A percentile compares a stretch with the other conserved stretches of the same genome.
Evolutionary conservation across 2,329 filamentous ascomycete genomes (phyloP).

Genomic region (Claviceps digitariae): DNA sequence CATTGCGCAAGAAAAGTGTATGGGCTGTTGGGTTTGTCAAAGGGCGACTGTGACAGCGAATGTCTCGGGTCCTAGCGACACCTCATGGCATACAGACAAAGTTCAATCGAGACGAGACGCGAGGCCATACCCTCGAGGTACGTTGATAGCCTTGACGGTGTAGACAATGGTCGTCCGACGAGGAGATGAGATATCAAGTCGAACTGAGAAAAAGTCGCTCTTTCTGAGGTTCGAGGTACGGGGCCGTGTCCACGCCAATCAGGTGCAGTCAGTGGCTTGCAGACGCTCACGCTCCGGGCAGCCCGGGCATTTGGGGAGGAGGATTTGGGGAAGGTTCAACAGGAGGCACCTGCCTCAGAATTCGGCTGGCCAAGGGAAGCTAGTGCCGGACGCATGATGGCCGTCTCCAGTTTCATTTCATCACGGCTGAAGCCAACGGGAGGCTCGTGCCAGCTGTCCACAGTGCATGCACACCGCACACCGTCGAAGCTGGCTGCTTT

Average conservation of each 20-base stretch:
- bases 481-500: neutral
- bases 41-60: neutral
- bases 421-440: neutral
- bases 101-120: neutral
- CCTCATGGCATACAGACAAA: neutral
- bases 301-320: too few relatives aligned
- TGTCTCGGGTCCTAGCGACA: neutral
- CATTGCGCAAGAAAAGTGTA: conserved; percentile 37
- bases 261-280: neutral
- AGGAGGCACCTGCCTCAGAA: neutral
- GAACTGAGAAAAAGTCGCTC: neutral
- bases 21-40: too few relatives aligned
- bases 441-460: conserved; percentile 1
- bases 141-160: neutral
- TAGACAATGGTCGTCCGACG: neutral
- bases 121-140: neutral
- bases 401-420: neutral
- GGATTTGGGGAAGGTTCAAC: conserved; percentile 2
- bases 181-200: neutral
- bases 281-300: neutral
- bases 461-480: neutral
- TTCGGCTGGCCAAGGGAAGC: neutral
- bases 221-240: neutral
- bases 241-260: neutral
- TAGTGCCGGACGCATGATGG: neutral